A percentile compares a stretch with the other conserved stretches of the same genome.
phyloP scores from a whole-genome alignment of 2,329 filamentous ascomycete genomes.

The Penicillium sp. region DNA sequence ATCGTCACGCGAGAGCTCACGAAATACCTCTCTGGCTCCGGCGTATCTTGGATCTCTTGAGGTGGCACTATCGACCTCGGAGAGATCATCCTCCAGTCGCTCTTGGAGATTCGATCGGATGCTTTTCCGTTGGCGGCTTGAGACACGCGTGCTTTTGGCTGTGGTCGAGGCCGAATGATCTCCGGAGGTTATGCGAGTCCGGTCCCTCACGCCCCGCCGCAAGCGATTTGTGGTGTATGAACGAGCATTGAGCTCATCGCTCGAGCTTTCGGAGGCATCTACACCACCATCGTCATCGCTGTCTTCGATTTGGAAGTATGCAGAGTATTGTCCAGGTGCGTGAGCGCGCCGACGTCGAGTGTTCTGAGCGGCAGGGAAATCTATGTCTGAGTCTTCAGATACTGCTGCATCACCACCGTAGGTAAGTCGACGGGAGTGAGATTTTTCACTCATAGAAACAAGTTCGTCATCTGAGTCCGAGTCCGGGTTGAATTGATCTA shows the following conservation, averaged over 20 bases:
- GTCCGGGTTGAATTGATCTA: conserved; percentile 16
- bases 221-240: not conserved
- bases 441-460: not conserved
- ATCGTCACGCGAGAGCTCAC: conserved; percentile 58
- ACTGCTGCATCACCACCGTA: conserved; percentile 11
- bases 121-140: conserved; percentile 29
- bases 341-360: conserved; percentile 3
- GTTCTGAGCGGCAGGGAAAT: not conserved
- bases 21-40: conserved; percentile 72
- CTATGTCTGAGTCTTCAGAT: conserved; percentile 4
- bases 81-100: conserved; percentile 33
- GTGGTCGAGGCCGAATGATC: conserved; percentile 12
- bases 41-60: conserved; percentile 45
- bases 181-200: not conserved
- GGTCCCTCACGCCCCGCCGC: not conserved
- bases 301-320: conserved; percentile 2
- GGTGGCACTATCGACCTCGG: conserved; percentile 47
- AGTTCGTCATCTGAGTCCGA: conserved; percentile 15
- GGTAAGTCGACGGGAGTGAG: not conserved
- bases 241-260: conserved; percentile 6
- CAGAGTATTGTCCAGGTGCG: conserved; percentile 1
- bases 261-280: conserved; percentile 5
- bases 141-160: conserved; percentile 27
- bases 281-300: not conserved
- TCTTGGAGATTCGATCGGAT: conserved; percentile 47